A percentile compares a stretch with the other conserved stretches of the same genome.
phyloP scores from a whole-genome alignment of 345 rosid species.

The Conringia planisiliqua region DNA sequence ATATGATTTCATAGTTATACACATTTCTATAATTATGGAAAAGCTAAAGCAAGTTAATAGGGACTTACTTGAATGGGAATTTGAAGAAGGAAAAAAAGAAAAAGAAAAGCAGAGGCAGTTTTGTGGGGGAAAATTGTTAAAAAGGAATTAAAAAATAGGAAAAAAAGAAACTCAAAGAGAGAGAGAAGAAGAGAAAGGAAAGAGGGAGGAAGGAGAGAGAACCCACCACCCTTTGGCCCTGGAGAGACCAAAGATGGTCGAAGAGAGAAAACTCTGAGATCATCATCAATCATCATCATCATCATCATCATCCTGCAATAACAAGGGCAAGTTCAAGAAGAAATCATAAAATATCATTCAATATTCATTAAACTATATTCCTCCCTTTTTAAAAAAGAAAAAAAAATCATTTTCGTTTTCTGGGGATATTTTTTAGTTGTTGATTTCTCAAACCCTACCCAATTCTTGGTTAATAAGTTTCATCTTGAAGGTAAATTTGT shows the following conservation, averaged over 20 bases:
- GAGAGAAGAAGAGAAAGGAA: constrained; percentile 15
- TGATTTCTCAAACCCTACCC: constrained; percentile 36
- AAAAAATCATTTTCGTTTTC: constrained; percentile 2
- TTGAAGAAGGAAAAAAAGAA: constrained; percentile 1
- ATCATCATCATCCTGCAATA: constrained; percentile 1
- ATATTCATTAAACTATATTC: background rate
- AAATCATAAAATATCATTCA: background rate
- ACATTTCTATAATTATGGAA: constrained; percentile 28
- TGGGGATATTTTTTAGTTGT: constrained; percentile 39
- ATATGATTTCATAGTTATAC: background rate
- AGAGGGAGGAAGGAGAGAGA: constrained; percentile 28
- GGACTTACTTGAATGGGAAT: constrained; percentile 6
- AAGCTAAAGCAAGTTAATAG: constrained; percentile 29
- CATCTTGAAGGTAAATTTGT: constrained; percentile 15
- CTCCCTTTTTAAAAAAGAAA: background rate
- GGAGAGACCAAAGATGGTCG: constrained; percentile 54
- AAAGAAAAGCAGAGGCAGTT: constrained; percentile 22
- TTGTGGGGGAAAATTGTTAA: constrained; percentile 29
- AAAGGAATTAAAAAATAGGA: constrained; percentile 7
- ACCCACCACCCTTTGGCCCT: constrained; percentile 35
- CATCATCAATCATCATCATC: constrained; percentile 66
- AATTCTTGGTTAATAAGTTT: constrained; percentile 16
- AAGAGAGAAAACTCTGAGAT: constrained; percentile 72
- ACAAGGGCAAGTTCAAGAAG: constrained; percentile 47
- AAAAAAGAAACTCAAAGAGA: constrained; percentile 16